Evolutionary conservation across 2,329 filamentous ascomycete genomes (phyloP).

Genomic region (Cephalotrichum gorgonifer): DNA sequence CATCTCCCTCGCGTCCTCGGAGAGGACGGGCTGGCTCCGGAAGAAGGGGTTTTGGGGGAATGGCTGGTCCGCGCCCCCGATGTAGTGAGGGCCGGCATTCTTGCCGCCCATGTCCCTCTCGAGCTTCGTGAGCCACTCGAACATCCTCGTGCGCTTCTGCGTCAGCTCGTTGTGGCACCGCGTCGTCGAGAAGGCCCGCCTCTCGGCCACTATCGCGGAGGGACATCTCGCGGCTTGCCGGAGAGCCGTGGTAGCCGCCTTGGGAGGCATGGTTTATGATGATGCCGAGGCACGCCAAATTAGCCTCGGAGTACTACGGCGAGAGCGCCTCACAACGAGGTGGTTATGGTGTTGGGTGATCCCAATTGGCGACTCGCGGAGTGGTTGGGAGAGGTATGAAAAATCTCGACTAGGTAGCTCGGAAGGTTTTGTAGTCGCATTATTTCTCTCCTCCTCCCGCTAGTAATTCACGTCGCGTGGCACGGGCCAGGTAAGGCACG

Average conservation of each 20-base stretch:
- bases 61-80: slow-evolving; percentile 36
- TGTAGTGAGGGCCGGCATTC: slow-evolving; percentile 16
- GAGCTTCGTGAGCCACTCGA: slow-evolving; percentile 23
- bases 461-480: neutral
- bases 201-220: neutral
- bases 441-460: too few relatives aligned
- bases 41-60: slow-evolving; percentile 70
- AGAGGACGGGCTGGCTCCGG: slow-evolving; percentile 60
- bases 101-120: slow-evolving; percentile 2
- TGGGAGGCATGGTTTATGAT: neutral
- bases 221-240: neutral
- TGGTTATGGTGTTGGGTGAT: neutral
- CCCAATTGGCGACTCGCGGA: neutral
- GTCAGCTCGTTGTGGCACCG: slow-evolving; percentile 25
- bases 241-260: neutral
- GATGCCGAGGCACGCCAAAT: neutral
- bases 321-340: neutral
- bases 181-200: slow-evolving; percentile 28
- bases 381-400: too few relatives aligned
- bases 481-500: neutral
- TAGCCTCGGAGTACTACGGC: neutral
- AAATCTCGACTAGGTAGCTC: too few relatives aligned
- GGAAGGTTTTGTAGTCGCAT: too few relatives aligned
- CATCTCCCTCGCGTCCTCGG: slow-evolving; percentile 59
- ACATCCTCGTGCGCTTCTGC: slow-evolving; percentile 24